Evolutionary conservation across 2,329 filamentous ascomycete species (phyloP).

Genomic region (Pestalotiopsis sp.): DNA sequence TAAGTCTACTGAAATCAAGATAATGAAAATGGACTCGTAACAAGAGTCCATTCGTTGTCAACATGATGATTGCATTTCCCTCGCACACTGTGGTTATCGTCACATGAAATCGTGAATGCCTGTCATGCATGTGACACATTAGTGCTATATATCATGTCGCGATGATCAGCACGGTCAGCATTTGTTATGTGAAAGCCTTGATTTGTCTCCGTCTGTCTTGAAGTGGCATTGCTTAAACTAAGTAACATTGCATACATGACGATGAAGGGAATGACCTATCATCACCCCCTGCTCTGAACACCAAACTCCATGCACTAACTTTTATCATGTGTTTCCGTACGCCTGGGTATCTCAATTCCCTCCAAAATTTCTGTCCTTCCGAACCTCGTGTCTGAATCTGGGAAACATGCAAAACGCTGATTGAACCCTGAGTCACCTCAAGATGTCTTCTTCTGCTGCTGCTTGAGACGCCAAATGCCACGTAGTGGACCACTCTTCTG

Average conservation of each 20-base stretch:
- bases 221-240: not conserved
- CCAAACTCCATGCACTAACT: no score
- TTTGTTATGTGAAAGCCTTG: not conserved
- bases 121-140: not conserved
- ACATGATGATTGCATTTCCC: constrained; percentile 15
- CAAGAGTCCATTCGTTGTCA: constrained; percentile 18
- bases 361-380: no score
- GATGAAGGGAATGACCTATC: no score
- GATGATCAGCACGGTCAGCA: not conserved
- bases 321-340: no score
- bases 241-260: no score
- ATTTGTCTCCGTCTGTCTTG: not conserved
- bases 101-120: not conserved
- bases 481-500: constrained; percentile 55
- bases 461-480: constrained; percentile 56
- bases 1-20: constrained; percentile 20
- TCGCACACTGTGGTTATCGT: not conserved
- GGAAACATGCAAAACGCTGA: not conserved
- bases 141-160: not conserved
- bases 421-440: not conserved
- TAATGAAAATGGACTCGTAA: constrained; percentile 19
- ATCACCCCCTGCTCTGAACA: no score
- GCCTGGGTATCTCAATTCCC: no score
- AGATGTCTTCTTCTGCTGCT: not conserved
- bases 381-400: no score